These are phyloP conservation scores for Monosporozyma unispora DNA, from an alignment of 805 yeast genomes.

Conservation along the genomic window DNA sequence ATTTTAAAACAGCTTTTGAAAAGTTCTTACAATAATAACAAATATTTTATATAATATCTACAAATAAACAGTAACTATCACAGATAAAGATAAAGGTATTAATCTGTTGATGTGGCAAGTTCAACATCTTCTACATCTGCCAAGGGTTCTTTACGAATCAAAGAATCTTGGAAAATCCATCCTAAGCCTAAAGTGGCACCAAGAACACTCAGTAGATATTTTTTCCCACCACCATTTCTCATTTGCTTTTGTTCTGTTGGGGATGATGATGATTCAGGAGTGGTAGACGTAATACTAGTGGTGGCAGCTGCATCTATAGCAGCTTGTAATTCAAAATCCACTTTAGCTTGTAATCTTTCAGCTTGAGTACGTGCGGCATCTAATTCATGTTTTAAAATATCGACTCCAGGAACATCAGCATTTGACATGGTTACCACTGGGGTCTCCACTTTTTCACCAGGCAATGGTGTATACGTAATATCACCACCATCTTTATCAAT, in stretches of 20 bases:
- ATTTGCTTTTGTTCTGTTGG: not conserved
- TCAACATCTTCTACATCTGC: not conserved
- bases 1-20: not conserved
- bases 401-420: not conserved
- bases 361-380: not conserved
- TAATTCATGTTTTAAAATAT: not conserved
- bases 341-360: not conserved
- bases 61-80: no score
- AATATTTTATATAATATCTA: not conserved
- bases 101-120: no score
- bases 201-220: not conserved
- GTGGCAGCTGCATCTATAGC: not conserved
- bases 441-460: not conserved
- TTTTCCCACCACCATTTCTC: not conserved
- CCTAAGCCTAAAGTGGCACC: constrained; percentile 1
- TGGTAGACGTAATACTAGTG: no score
- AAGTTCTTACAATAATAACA: not conserved
- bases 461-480: not conserved
- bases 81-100: no score
- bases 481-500: not conserved
- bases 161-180: constrained; percentile 2
- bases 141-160: not conserved
- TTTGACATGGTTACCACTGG: not conserved
- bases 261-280: not conserved
- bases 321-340: not conserved